A percentile compares a stretch with the other conserved stretches of the same genome.
These are phyloP conservation scores for Fusarium pininemorale DNA, from an alignment of 2,329 filamentous ascomycete species.

Conservation along the genomic window DNA sequence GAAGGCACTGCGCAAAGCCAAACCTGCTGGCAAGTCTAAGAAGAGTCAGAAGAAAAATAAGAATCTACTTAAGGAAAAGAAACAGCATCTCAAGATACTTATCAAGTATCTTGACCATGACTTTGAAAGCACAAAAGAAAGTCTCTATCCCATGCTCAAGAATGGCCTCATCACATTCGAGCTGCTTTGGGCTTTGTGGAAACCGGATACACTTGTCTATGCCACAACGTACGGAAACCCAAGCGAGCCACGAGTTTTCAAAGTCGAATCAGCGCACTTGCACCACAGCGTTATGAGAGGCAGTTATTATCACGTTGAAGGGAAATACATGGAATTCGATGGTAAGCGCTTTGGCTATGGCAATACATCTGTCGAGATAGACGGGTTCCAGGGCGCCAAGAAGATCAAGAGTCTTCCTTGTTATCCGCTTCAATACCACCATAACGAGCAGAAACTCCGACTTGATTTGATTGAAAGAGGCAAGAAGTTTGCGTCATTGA, in stretches of 20 bases:
- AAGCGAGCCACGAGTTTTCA: constrained; percentile 84
- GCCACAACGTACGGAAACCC: constrained; percentile 78
- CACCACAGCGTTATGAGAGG: constrained; percentile 75
- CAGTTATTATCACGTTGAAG: constrained; percentile 80
- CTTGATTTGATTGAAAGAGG: constrained; percentile 79
- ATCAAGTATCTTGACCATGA: constrained; percentile 83
- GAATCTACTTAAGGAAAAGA: constrained; percentile 66
- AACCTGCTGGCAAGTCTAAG: constrained; percentile 57
- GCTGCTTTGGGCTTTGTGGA: constrained; percentile 87
- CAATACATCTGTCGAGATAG: constrained; percentile 73
- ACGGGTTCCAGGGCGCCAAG: constrained; percentile 79
- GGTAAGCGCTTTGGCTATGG: constrained; percentile 86
- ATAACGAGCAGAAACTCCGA: constrained; percentile 71
- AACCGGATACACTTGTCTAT: constrained; percentile 83
- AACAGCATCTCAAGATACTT: constrained; percentile 75
- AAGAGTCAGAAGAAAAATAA: constrained; percentile 69
- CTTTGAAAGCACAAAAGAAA: constrained; percentile 79
- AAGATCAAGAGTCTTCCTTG: constrained; percentile 82
- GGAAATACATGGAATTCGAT: constrained; percentile 85
- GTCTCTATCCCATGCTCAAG: constrained; percentile 80
- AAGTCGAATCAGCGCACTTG: constrained; percentile 79
- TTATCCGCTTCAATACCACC: constrained; percentile 84
- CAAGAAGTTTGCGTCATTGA: constrained; percentile 83
- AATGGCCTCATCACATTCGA: constrained; percentile 90
- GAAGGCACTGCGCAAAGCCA: constrained; percentile 70